phyloP scores from a whole-genome alignment of 495 filamentous ascomycete genomes.

The Chaetomidium leptoderma region DNA sequence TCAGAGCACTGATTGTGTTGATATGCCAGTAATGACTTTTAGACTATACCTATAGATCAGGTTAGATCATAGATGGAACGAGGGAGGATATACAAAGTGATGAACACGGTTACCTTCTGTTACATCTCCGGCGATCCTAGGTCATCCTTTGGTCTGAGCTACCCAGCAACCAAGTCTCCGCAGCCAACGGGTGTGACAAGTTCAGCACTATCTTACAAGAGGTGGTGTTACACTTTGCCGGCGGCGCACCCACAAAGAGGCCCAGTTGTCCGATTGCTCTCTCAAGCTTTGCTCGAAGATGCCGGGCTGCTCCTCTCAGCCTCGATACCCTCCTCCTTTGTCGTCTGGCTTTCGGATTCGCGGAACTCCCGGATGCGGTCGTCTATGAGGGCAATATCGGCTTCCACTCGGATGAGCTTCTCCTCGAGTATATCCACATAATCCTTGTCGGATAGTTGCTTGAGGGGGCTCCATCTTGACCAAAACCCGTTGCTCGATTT shows the following conservation, averaged over 20 bases:
- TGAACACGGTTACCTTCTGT: background rate
- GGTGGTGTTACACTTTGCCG: background rate
- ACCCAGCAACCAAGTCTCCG: too few relatives aligned
- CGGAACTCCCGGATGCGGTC: slow-evolving; percentile 67
- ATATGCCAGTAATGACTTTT: background rate
- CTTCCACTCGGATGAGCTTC: slow-evolving; percentile 71
- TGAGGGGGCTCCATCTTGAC: slow-evolving; percentile 82
- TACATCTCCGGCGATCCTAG: background rate
- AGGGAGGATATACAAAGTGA: background rate
- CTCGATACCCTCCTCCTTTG: background rate
- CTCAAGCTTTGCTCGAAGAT: background rate
- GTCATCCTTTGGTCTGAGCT: background rate
- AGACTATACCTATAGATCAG: background rate
- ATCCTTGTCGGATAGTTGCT: slow-evolving; percentile 67
- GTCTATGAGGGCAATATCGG: slow-evolving; percentile 80
- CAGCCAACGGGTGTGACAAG: too few relatives aligned
- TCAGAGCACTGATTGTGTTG: background rate
- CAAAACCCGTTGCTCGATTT: slow-evolving; percentile 26
- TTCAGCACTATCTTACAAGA: slow-evolving; percentile 5
- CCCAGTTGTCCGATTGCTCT: background rate
- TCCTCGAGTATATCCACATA: slow-evolving; percentile 73
- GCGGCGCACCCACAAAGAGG: background rate
- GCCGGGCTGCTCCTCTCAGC: background rate
- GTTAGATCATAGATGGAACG: background rate
- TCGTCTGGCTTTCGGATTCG: slow-evolving; percentile 16